Evolutionary conservation across 768 basidiomycete genomes (phyloP).

Genomic region (Suillus placidus): DNA sequence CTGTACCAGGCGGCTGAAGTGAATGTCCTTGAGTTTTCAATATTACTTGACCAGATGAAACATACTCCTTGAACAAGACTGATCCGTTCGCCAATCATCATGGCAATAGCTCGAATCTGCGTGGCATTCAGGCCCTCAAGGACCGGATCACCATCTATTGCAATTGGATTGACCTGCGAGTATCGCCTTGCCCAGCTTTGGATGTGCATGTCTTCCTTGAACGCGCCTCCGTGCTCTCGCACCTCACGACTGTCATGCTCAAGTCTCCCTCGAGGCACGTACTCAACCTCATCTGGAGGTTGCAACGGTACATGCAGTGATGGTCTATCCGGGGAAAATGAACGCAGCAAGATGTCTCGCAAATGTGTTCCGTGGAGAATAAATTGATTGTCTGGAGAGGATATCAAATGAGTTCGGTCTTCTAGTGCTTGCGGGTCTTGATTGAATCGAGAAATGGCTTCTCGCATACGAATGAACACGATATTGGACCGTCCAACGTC

Average conservation of each 20-base stretch:
- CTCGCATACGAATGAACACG: conserved; percentile 67
- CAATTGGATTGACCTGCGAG: conserved; percentile 56
- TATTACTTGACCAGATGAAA: conserved; percentile 8
- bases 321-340: conserved; percentile 43
- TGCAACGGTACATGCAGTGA: conserved; percentile 38
- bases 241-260: conserved; percentile 38
- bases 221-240: conserved; percentile 45
- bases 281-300: conserved; percentile 41
- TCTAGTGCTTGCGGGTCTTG: conserved; percentile 54
- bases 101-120: conserved; percentile 82
- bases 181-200: conserved; percentile 83
- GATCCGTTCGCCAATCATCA: conserved; percentile 80
- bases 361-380: conserved; percentile 73
- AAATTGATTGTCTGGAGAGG: conserved; percentile 45
- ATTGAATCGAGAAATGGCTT: conserved; percentile 60
- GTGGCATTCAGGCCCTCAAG: conserved; percentile 66
- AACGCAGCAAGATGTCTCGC: conserved; percentile 67
- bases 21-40: neutral
- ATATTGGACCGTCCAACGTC: conserved; percentile 74
- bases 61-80: conserved; percentile 88
- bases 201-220: conserved; percentile 74
- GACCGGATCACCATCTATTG: conserved; percentile 77
- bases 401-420: conserved; percentile 1
- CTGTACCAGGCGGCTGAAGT: conserved; percentile 83
- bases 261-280: conserved; percentile 40